A percentile compares a stretch with the other conserved stretches of the same genome.
These are phyloP conservation scores for Didymella pinodella DNA, from an alignment of 2,329 filamentous ascomycete species.

Conservation along the genomic window DNA sequence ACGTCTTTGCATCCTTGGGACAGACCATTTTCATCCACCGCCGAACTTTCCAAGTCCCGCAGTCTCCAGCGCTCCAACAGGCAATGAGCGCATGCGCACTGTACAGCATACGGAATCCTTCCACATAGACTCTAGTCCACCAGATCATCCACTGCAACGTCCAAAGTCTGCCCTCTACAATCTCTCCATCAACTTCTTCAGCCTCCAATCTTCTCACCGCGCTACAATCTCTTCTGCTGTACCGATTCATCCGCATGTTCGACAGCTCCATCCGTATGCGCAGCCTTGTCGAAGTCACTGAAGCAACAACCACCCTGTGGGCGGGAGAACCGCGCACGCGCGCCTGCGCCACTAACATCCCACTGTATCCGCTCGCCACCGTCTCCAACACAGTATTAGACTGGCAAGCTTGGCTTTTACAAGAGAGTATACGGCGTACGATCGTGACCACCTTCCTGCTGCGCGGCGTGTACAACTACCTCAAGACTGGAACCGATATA, in stretches of 20 bases:
- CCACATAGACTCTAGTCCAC: not conserved
- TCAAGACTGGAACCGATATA: conserved; percentile 21
- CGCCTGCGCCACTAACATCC: not conserved
- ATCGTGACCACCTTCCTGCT: conserved; percentile 43
- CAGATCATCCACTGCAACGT: conserved; percentile 3
- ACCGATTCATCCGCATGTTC: conserved; percentile 6
- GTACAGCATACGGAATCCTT: not conserved
- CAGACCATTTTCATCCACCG: conserved; percentile 6
- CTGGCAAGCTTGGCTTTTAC: conserved; percentile 32
- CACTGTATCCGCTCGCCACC: not conserved
- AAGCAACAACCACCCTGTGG: not conserved
- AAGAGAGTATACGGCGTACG: conserved; percentile 43
- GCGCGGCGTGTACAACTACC: conserved; percentile 40
- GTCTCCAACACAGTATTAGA: not conserved
- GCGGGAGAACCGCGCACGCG: conserved; percentile 1
- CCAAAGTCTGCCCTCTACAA: not conserved
- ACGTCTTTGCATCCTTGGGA: not conserved
- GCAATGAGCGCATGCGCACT: conserved; percentile 6
- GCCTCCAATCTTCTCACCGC: not conserved
- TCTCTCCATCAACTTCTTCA: not conserved
- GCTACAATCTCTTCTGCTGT: conserved; percentile 1
- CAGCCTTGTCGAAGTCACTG: not conserved
- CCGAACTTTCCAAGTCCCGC: not conserved
- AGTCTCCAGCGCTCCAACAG: not conserved
- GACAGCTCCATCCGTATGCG: not conserved